Evolutionary conservation across 331 rosid species (phyloP).

Genomic region (Spiraea crenata): DNA sequence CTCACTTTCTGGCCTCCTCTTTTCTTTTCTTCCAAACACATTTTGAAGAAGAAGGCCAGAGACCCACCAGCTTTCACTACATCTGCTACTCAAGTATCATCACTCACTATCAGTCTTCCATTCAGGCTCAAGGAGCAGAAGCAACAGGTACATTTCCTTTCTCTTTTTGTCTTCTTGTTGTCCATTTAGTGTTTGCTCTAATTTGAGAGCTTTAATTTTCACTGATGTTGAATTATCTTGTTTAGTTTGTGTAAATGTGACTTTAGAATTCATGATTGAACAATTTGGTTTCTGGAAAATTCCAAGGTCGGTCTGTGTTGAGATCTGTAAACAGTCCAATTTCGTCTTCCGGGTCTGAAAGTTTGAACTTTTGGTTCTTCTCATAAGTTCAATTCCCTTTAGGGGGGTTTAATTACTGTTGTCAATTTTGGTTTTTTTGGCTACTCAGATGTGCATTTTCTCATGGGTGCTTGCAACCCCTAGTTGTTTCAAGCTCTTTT

Average conservation of each 20-base stretch:
- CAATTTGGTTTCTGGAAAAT: not conserved
- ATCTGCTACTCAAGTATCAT: conserved; percentile 4
- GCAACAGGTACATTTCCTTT: conserved; percentile 26
- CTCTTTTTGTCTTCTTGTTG: conserved; percentile 12
- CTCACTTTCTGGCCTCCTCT: conserved; percentile 35
- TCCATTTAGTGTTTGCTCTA: not conserved
- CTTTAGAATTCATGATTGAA: not conserved
- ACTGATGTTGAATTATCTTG: not conserved
- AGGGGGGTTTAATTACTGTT: not conserved
- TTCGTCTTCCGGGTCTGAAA: not conserved
- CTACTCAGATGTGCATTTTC: conserved; percentile 1
- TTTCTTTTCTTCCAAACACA: conserved; percentile 21
- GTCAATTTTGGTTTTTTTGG: not conserved
- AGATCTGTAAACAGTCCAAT: conserved; percentile 6
- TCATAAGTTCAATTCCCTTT: not conserved
- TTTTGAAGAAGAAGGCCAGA: conserved; percentile 9
- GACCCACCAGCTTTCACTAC: conserved; percentile 12
- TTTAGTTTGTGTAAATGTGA: conserved; percentile 6
- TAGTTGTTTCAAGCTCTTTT: not conserved
- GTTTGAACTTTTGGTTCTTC: not conserved
- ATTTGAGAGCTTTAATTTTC: not conserved
- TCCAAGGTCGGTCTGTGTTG: not conserved
- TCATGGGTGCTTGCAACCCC: not conserved
- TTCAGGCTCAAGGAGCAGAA: not conserved
- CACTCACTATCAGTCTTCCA: conserved; percentile 6